Evolutionary conservation across 495 filamentous ascomycete genomes (phyloP).

Genomic region (Sphaerosporella brunnea): DNA sequence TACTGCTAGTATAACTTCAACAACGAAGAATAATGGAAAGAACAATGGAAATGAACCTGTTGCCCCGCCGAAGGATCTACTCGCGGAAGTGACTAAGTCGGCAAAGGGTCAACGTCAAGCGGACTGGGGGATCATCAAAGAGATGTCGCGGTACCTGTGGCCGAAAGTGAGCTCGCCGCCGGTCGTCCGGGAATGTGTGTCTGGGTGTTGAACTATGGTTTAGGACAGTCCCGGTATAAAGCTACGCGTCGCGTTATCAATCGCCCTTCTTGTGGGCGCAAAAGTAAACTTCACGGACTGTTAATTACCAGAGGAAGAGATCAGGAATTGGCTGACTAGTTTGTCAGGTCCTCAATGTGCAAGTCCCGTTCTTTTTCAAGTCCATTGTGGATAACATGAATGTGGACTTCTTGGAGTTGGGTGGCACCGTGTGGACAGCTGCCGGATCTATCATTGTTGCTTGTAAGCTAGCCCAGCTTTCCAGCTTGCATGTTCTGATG

Average conservation of each 20-base stretch:
- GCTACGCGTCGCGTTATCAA: conserved; percentile 60
- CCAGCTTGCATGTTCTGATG: neutral
- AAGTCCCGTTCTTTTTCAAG: conserved; percentile 98
- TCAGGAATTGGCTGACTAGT: no score
- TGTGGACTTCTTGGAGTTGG: conserved; percentile 64
- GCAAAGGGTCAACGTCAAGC: conserved; percentile 84
- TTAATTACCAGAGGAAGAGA: no score
- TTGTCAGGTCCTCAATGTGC: conserved; percentile 74
- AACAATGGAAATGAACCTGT: no score
- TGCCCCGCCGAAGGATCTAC: conserved; percentile 4
- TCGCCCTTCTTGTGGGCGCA: conserved; percentile 68
- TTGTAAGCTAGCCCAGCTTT: conserved; percentile 32
- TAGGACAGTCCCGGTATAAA: conserved; percentile 60
- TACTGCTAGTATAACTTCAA: no score
- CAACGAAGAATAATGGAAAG: no score
- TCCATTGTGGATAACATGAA: conserved; percentile 95
- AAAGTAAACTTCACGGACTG: conserved; percentile 42
- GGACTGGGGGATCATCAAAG: conserved; percentile 96
- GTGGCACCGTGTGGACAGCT: conserved; percentile 71
- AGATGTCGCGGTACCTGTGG: conserved; percentile 96
- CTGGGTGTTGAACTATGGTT: neutral
- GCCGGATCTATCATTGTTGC: conserved; percentile 85
- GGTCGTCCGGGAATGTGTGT: neutral
- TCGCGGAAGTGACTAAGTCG: conserved; percentile 21
- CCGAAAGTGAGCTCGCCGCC: conserved; percentile 43